A percentile compares a stretch with the other conserved stretches of the same genome.
Conservation (phyloP, 371 early-diverging fungal genomes). For the Mucor racemosus region DNA sequence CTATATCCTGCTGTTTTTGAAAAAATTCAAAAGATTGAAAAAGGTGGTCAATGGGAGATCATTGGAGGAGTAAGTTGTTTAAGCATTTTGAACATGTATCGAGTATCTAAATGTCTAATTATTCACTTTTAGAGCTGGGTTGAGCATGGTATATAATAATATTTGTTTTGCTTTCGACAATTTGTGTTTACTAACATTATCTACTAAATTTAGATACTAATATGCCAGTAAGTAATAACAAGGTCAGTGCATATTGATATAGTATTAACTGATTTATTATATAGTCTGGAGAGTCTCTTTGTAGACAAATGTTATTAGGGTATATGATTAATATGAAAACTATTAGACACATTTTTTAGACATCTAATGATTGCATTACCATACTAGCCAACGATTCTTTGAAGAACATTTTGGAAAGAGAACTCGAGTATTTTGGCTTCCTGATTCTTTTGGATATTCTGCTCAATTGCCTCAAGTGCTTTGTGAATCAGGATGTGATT, state of each 20-base stretch:
- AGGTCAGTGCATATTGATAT: too few species aligned
- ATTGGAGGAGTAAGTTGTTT: constrained; percentile 76
- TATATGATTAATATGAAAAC: constrained; percentile 8
- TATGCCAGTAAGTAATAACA: constrained; percentile 63
- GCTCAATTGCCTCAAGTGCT: constrained; percentile 90
- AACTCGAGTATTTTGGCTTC: constrained; percentile 92
- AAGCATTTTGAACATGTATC: neutral
- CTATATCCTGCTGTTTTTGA: constrained; percentile 86
- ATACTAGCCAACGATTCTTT: constrained; percentile 77
- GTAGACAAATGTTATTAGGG: constrained; percentile 90
- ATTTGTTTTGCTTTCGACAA: too few species aligned
- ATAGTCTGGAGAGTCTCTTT: constrained; percentile 89
- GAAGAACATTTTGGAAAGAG: constrained; percentile 84
- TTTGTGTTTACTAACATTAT: neutral
- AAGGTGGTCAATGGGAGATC: constrained; percentile 87
- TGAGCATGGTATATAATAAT: constrained; percentile 44
- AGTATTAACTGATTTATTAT: neutral
- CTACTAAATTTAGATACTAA: constrained; percentile 82
- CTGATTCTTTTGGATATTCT: constrained; percentile 87
- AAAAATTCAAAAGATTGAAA: constrained; percentile 71
- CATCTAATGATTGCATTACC: neutral
- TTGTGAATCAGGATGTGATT: constrained; percentile 78
- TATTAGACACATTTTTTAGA: too few species aligned
- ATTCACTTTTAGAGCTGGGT: constrained; percentile 48
- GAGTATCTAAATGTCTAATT: neutral